Percentiles rank a stretch among this genome's conserved stretches.
Conservation (phyloP, 192 early-diverging fungal genomes). For the Linnemannia elongata region DNA sequence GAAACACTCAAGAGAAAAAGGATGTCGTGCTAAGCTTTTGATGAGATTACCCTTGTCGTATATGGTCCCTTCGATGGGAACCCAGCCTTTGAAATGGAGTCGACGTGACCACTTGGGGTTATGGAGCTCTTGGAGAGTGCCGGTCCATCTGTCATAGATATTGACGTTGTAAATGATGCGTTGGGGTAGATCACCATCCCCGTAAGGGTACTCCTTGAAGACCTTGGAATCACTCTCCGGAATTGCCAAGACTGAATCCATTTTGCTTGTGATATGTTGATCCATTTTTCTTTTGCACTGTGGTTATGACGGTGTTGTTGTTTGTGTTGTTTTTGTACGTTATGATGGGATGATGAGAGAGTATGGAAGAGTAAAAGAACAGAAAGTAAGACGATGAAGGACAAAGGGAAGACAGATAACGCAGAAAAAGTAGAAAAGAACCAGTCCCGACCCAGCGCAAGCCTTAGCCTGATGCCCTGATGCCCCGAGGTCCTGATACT, state of each 20-base stretch:
- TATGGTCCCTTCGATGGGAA: constrained; percentile 10
- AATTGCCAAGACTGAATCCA: not conserved
- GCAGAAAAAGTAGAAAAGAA: not conserved
- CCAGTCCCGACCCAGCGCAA: constrained; percentile 26
- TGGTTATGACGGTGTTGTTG: not conserved
- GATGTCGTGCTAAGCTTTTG: not conserved
- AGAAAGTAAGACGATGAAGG: not conserved
- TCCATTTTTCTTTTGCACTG: not conserved
- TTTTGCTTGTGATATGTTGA: not conserved
- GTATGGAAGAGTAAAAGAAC: not conserved
- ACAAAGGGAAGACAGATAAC: too few relatives aligned
- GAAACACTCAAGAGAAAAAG: not conserved
- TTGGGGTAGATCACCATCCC: constrained; percentile 8
- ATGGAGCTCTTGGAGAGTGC: constrained; percentile 14
- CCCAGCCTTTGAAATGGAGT: constrained; percentile 24
- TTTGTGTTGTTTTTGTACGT: not conserved
- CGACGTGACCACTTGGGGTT: constrained; percentile 5
- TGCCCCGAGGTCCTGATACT: too few relatives aligned
- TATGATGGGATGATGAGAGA: not conserved
- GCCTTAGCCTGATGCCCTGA: not conserved
- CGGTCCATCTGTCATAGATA: constrained; percentile 17
- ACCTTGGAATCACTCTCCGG: not conserved
- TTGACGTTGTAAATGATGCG: constrained; percentile 13
- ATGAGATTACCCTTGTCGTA: constrained; percentile 9
- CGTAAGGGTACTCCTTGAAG: constrained; percentile 5